Evolutionary conservation across 192 early-diverging fungal genomes (phyloP).

Genomic region (Backusella psychrophila): DNA sequence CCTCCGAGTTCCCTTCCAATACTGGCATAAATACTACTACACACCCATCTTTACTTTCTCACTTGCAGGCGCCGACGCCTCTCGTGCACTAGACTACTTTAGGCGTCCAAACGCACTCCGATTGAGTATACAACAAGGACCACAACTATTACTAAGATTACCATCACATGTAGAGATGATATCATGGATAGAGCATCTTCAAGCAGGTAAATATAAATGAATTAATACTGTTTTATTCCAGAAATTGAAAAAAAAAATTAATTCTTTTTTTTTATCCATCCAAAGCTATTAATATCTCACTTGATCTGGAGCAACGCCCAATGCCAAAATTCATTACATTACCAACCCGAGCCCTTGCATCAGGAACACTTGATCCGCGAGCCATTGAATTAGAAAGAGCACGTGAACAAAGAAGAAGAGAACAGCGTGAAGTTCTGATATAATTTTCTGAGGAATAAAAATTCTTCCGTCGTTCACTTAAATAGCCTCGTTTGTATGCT

Average conservation of each 20-base stretch:
- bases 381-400: constrained; percentile 12
- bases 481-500: neutral
- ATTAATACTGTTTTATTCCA: too few relatives aligned
- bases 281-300: constrained; percentile 41
- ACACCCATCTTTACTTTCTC: constrained; percentile 18
- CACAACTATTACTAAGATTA: constrained; percentile 40
- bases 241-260: neutral
- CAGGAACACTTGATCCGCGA: neutral
- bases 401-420: constrained; percentile 25
- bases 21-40: constrained; percentile 16
- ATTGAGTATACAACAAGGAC: constrained; percentile 31
- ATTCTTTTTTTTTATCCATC: neutral
- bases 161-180: constrained; percentile 41
- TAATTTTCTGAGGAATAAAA: constrained; percentile 2
- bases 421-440: constrained; percentile 25
- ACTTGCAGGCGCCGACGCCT: constrained; percentile 23
- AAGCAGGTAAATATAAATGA: constrained; percentile 29
- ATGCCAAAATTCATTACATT: constrained; percentile 55
- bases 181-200: constrained; percentile 50
- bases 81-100: constrained; percentile 42
- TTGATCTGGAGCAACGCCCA: constrained; percentile 40
- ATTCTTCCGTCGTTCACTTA: neutral
- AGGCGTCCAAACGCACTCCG: constrained; percentile 46
- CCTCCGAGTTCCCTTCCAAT: neutral
- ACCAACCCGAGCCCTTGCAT: constrained; percentile 18